These are phyloP conservation scores for Mycena haematopus DNA, from an alignment of 768 basidiomycete genomes.

Conservation along the genomic window DNA sequence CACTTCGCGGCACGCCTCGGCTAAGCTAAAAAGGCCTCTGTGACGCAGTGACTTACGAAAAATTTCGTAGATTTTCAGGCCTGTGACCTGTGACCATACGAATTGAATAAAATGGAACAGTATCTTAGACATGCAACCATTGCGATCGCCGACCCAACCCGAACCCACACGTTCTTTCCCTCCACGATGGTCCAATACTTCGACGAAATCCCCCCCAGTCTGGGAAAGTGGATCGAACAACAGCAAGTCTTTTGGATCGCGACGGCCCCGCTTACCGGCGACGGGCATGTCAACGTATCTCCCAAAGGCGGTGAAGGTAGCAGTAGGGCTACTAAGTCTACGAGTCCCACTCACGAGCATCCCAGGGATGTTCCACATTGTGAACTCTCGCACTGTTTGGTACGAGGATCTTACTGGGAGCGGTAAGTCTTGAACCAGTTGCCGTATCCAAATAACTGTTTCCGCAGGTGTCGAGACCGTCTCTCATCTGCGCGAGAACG, in stretches of 20 bases:
- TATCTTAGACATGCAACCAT: no score
- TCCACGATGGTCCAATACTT: slow-evolving; percentile 61
- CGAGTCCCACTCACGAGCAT: not conserved
- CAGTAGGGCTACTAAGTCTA: not conserved
- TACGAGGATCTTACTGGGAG: slow-evolving; percentile 79
- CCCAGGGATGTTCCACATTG: slow-evolving; percentile 61
- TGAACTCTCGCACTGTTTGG: slow-evolving; percentile 62
- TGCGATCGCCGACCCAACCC: no score
- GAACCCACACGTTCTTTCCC: not conserved
- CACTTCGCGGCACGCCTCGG: no score
- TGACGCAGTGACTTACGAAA: no score
- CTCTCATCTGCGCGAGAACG: slow-evolving; percentile 68
- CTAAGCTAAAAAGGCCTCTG: no score
- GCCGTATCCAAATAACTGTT: slow-evolving; percentile 26
- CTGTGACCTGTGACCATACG: no score
- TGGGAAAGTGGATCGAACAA: slow-evolving; percentile 61
- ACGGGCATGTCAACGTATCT: slow-evolving; percentile 71
- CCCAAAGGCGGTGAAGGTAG: slow-evolving; percentile 62
- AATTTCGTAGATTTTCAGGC: no score
- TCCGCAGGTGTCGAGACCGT: slow-evolving; percentile 60
- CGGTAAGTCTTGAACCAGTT: slow-evolving; percentile 46
- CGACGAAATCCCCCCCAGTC: slow-evolving; percentile 59
- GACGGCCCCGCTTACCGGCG: slow-evolving; percentile 60
- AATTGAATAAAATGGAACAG: no score
- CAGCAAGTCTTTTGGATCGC: slow-evolving; percentile 80